Evolutionary conservation across 2,329 filamentous ascomycete species (phyloP).

Genomic region (Cordyceps cicadae): DNA sequence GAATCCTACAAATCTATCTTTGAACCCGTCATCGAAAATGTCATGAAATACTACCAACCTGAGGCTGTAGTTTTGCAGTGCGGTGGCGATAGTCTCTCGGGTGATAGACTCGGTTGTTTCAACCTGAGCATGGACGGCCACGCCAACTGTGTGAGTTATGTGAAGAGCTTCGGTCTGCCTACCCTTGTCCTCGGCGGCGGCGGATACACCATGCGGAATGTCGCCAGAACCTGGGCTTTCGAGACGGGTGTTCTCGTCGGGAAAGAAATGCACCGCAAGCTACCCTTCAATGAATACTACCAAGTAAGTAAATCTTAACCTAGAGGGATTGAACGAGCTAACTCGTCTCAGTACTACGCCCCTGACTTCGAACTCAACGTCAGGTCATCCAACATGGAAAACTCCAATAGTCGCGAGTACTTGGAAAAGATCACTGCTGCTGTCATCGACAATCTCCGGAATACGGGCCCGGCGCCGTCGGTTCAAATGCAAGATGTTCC

Average conservation of each 20-base stretch:
- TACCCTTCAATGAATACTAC: conserved; percentile 97
- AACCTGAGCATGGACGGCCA: conserved; percentile 96
- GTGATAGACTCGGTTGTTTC: conserved; percentile 91
- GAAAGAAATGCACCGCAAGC: conserved; percentile 68
- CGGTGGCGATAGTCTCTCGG: conserved; percentile 88
- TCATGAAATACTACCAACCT: conserved; percentile 81
- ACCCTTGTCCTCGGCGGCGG: conserved; percentile 91
- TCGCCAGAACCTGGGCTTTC: conserved; percentile 93
- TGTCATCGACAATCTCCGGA: conserved; percentile 78
- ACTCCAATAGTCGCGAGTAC: conserved; percentile 77
- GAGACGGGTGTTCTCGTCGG: conserved; percentile 88
- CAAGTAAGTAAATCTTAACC: conserved; percentile 45
- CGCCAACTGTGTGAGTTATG: conserved; percentile 85
- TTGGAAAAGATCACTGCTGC: conserved; percentile 73
- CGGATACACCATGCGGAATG: conserved; percentile 95
- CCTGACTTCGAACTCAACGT: conserved; percentile 89
- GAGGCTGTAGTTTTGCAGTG: conserved; percentile 93
- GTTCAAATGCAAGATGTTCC: conserved; percentile 81
- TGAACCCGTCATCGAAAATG: conserved; percentile 76
- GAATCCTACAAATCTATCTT: conserved; percentile 85
- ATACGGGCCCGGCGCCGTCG: conserved; percentile 77
- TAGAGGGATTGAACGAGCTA: conserved; percentile 23
- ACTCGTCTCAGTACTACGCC: conserved; percentile 66
- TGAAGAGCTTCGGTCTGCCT: conserved; percentile 77
- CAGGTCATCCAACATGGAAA: conserved; percentile 79